Base-by-base conservation (phyloP, 257 asterid genomes). In the Voacanga thouarsii region DNA sequence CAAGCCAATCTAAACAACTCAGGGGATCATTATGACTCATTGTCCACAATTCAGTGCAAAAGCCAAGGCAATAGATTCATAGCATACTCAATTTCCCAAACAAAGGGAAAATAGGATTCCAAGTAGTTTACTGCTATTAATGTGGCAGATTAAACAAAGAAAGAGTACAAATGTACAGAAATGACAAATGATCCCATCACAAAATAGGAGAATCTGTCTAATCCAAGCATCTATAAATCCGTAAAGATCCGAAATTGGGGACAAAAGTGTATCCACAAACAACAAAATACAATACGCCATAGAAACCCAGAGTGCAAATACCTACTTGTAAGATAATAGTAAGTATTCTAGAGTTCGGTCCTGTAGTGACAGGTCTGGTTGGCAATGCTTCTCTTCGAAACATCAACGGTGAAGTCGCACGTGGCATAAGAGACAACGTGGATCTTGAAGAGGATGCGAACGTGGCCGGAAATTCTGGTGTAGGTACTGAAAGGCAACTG, bases 391-490 rank as follows among this genome's bases (percentile, higher is more conserved):
- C 84, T 88, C 80, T 68, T 80, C 16, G n/a, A 12, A 12, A 91
- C 66, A 71, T 84, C 72, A 56, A 92, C 64, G 15, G 76, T 74
- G 51, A 92, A 44, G 83, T 92, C 92, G 75, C 97, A 92, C 43
- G 89, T 89, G 43, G 94, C 12, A 78, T 81, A 71, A 57, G 93
- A 41, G 59, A 85, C 87, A 30, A 89, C 90, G 61, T 85, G 90
- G 66, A 94, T 41, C 76, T 77, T 82, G 82, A 89, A 84, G 15
- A 94, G 63, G 1, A 94, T 41, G 8, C 86, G 85, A 44, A 90
- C 96, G 33, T 82, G 86, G 50, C 98, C 98, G 16, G 91, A 28
- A 5, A 94, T 79, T 61, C 87, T 85, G 65, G 89, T 72, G 83
- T 81, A 87, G 9, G 97, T 87, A 72, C 87, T 83, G n/a, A 94